Conservation (phyloP, 1,284 basidiomycete species). For the Ceratobasidium papillatum region DNA sequence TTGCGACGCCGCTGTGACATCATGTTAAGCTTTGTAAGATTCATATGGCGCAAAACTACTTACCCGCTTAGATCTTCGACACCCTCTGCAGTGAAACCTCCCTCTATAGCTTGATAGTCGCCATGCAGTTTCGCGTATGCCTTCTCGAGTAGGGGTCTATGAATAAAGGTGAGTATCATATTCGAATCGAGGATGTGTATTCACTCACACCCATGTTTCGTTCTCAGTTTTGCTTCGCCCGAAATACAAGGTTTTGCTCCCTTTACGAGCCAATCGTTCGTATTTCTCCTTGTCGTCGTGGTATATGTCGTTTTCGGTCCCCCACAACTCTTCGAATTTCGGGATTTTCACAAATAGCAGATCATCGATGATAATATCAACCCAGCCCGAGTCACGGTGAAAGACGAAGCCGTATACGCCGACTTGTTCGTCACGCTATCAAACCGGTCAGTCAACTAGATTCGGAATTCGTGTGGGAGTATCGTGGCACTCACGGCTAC, state of each 20-base stretch:
- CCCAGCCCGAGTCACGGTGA: conserved; percentile 44
- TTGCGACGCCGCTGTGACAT: conserved; percentile 12
- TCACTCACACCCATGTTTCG: conserved; percentile 45
- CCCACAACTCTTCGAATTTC: conserved; percentile 44
- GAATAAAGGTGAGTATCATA: not conserved
- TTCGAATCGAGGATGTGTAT: too few species aligned
- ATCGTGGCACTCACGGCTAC: conserved; percentile 54
- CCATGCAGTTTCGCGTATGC: conserved; percentile 50
- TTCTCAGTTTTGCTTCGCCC: conserved; percentile 45
- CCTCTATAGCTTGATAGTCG: conserved; percentile 56
- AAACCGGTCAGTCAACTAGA: conserved; percentile 7
- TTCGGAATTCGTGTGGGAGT: not conserved
- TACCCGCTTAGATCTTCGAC: conserved; percentile 61
- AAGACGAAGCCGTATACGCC: conserved; percentile 59
- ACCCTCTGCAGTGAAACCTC: conserved; percentile 57
- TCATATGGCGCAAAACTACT: not conserved
- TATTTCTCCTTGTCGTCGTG: conserved; percentile 42
- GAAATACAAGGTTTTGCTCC: conserved; percentile 43
- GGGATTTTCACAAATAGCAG: conserved; percentile 40
- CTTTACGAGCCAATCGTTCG: conserved; percentile 25
- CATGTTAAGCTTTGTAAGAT: not conserved
- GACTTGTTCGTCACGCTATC: conserved; percentile 59
- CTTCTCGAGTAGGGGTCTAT: conserved; percentile 44
- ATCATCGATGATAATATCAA: conserved; percentile 45
- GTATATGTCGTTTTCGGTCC: conserved; percentile 33